Evolutionary conservation across 345 rosid species (phyloP).

Genomic region (Melastoma malabathricum): DNA sequence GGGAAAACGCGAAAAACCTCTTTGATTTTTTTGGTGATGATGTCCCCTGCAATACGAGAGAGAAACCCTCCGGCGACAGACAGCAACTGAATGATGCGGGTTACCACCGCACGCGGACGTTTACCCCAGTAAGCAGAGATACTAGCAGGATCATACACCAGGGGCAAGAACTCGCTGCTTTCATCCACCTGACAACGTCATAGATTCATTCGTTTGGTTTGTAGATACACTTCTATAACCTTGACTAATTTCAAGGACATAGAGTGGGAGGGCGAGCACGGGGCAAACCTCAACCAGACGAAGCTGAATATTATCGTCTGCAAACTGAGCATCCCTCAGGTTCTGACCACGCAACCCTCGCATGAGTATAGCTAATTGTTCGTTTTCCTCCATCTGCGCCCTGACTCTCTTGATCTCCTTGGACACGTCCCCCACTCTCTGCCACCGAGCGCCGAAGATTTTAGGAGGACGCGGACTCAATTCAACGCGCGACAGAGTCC

Average conservation of each 20-base stretch:
- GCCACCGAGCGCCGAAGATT: constrained; percentile 10
- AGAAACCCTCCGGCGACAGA: constrained; percentile 96
- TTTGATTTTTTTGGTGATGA: constrained; percentile 72
- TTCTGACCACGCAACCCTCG: constrained; percentile 90
- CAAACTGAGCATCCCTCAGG: constrained; percentile 63
- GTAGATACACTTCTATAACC: no score
- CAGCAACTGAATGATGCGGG: constrained; percentile 60
- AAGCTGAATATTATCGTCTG: constrained; percentile 59
- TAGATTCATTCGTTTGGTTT: no score
- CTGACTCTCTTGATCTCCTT: constrained; percentile 80
- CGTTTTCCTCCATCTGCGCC: constrained; percentile 94
- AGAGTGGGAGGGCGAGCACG: background rate
- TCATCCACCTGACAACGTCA: constrained; percentile 47
- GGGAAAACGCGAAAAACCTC: constrained; percentile 30
- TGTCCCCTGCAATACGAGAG: constrained; percentile 54
- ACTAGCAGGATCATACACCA: constrained; percentile 81
- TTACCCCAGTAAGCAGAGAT: constrained; percentile 94
- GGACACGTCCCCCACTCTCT: constrained; percentile 81
- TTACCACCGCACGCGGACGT: constrained; percentile 84
- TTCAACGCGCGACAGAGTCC: no score
- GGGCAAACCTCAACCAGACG: constrained; percentile 69
- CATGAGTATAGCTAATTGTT: constrained; percentile 68
- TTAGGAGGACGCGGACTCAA: background rate
- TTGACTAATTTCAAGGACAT: background rate
- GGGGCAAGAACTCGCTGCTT: constrained; percentile 81